These are phyloP conservation scores for Lactarius psammicola DNA, from an alignment of 768 basidiomycete genomes.

Conservation along the genomic window DNA sequence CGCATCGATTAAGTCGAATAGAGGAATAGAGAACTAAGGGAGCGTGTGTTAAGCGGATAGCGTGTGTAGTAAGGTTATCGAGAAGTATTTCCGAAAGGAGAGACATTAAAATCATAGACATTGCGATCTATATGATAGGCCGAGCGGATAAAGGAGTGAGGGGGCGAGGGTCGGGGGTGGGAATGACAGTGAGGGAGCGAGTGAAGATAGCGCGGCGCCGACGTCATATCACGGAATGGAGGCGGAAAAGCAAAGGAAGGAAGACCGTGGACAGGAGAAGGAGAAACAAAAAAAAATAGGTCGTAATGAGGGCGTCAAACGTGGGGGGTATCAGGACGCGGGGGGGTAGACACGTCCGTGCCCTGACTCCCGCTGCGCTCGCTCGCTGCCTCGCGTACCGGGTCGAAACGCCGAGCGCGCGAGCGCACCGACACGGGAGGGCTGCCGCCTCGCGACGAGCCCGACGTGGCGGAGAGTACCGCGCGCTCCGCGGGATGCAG, in stretches of 20 bases:
- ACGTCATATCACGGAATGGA: slow-evolving; percentile 13
- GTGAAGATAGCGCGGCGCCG: slow-evolving; percentile 14
- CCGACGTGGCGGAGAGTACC: background rate
- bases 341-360: slow-evolving; percentile 19
- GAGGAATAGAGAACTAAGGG: slow-evolving; percentile 5
- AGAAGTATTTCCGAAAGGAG: slow-evolving; percentile 7
- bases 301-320: slow-evolving; percentile 18
- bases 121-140: background rate
- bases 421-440: slow-evolving; percentile 2
- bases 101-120: slow-evolving; percentile 15
- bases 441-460: slow-evolving; percentile 7
- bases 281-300: background rate
- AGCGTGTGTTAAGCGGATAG: slow-evolving; percentile 12
- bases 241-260: background rate
- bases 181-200: background rate
- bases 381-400: slow-evolving; percentile 29
- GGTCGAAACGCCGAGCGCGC: slow-evolving; percentile 29
- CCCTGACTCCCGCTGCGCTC: slow-evolving; percentile 23
- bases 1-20: slow-evolving; percentile 10
- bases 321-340: slow-evolving; percentile 22
- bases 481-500: background rate
- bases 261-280: background rate
- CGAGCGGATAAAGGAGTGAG: slow-evolving; percentile 4
- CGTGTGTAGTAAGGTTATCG: slow-evolving; percentile 8
- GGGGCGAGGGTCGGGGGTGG: background rate